Evolutionary conservation across 169 alveolate species (phyloP).

Genomic region (Plasmodium chabaudi): DNA sequence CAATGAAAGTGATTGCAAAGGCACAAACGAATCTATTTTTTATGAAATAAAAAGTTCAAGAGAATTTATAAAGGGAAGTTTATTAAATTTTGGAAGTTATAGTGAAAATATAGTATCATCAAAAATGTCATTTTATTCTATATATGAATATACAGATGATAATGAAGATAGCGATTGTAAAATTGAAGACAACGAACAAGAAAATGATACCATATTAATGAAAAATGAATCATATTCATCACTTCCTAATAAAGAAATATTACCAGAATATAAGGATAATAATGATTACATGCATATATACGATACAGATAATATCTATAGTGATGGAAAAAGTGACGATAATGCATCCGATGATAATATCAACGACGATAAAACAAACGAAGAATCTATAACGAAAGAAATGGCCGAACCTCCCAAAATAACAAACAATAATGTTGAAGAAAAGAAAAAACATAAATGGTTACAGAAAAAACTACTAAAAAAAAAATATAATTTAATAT

Average conservation of each 20-base stretch:
- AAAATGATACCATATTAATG: background rate
- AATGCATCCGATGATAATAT: background rate
- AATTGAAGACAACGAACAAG: conserved; percentile 1
- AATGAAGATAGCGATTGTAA: conserved; percentile 47
- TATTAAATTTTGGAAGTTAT: background rate
- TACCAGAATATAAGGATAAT: background rate
- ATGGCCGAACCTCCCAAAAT: background rate
- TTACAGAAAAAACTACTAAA: background rate
- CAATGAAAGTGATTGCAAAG: background rate
- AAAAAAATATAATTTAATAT: background rate
- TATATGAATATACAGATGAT: conserved; percentile 58
- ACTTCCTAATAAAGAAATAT: conserved; percentile 1
- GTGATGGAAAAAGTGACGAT: background rate
- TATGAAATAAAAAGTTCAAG: conserved; percentile 33
- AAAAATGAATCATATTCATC: background rate
- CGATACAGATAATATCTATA: conserved; percentile 27
- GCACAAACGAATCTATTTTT: conserved; percentile 28
- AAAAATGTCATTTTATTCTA: conserved; percentile 49
- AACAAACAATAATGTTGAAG: background rate
- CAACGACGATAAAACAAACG: background rate
- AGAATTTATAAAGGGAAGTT: conserved; percentile 7
- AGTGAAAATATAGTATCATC: conserved; percentile 18
- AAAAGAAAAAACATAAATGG: too few relatives aligned
- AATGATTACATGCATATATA: conserved; percentile 43
- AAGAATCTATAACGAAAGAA: background rate